phyloP scores from a whole-genome alignment of 2,329 filamentous ascomycete genomes.

The Trichothecium sympodiale region DNA sequence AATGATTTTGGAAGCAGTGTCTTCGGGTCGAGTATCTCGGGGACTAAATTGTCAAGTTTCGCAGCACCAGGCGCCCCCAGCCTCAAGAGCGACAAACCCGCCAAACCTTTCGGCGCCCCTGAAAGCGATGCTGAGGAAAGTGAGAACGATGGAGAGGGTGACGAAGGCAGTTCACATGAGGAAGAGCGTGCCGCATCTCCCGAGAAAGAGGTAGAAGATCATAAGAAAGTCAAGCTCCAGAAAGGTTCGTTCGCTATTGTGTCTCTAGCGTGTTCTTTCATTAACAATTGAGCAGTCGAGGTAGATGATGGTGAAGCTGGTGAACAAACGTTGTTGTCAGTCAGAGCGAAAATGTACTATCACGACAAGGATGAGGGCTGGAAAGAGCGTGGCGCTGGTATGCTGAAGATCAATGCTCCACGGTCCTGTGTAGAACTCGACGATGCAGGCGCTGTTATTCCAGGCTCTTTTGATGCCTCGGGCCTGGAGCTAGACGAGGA shows the following conservation, averaged over 20 bases:
- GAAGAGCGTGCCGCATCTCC: slow-evolving; percentile 34
- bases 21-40: slow-evolving; percentile 24
- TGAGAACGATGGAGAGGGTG: slow-evolving; percentile 23
- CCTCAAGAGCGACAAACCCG: slow-evolving; percentile 47
- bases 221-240: slow-evolving; percentile 56
- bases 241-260: slow-evolving; percentile 33
- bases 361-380: slow-evolving; percentile 64
- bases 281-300: slow-evolving; percentile 36
- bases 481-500: slow-evolving; percentile 29
- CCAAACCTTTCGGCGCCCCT: slow-evolving; percentile 68
- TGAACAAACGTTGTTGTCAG: slow-evolving; percentile 63
- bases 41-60: slow-evolving; percentile 53
- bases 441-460: slow-evolving; percentile 30
- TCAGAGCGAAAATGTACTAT: slow-evolving; percentile 76
- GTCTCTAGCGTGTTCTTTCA: not conserved
- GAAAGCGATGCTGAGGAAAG: slow-evolving; percentile 50
- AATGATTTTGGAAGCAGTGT: slow-evolving; percentile 32
- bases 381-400: slow-evolving; percentile 82
- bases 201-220: slow-evolving; percentile 48
- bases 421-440: slow-evolving; percentile 45
- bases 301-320: slow-evolving; percentile 82
- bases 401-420: slow-evolving; percentile 73
- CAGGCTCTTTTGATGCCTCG: slow-evolving; percentile 45
- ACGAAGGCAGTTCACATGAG: slow-evolving; percentile 28
- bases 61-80: slow-evolving; percentile 45